These are phyloP conservation scores for Tetrahymena borealis DNA, from an alignment of 73 alveolate genomes.

Conservation along the genomic window DNA sequence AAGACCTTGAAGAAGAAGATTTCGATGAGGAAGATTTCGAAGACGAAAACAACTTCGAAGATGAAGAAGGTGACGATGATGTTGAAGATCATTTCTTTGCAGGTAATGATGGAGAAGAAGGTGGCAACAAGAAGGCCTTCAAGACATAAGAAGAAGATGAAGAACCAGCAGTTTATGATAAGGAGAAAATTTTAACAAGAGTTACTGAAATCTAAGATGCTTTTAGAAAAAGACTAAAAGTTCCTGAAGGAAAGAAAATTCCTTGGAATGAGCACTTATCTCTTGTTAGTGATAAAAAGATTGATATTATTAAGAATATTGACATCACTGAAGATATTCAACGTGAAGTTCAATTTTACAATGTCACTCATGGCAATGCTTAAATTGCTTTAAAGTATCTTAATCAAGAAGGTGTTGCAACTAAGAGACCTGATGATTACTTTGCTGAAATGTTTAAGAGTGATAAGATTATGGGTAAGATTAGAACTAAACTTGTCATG, in stretches of 20 bases:
- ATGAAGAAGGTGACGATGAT: not conserved
- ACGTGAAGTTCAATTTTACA: constrained; percentile 55
- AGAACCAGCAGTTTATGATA: not conserved
- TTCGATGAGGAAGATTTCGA: not conserved
- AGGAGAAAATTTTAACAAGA: not conserved
- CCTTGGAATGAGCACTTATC: constrained; percentile 65
- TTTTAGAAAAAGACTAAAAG: constrained; percentile 11
- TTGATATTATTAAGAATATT: not conserved
- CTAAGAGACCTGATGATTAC: constrained; percentile 62
- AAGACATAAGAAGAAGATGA: not conserved
- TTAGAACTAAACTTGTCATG: constrained; percentile 37
- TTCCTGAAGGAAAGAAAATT: constrained; percentile 25
- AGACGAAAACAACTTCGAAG: not conserved
- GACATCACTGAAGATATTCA: constrained; percentile 35
- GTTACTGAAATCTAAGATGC: not conserved
- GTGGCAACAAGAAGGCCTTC: not conserved
- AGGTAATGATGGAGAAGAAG: not conserved
- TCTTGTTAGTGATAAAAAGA: constrained; percentile 10
- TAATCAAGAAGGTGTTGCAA: constrained; percentile 29
- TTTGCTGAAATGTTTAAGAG: constrained; percentile 63
- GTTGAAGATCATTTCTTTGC: constrained; percentile 3
- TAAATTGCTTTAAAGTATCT: constrained; percentile 41
- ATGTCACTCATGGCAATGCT: constrained; percentile 51
- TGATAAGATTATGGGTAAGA: constrained; percentile 50
- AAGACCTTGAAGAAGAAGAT: not conserved